phyloP scores from a whole-genome alignment of 1,139 yeast genomes.

The Yamadazyma membranifaciens region DNA sequence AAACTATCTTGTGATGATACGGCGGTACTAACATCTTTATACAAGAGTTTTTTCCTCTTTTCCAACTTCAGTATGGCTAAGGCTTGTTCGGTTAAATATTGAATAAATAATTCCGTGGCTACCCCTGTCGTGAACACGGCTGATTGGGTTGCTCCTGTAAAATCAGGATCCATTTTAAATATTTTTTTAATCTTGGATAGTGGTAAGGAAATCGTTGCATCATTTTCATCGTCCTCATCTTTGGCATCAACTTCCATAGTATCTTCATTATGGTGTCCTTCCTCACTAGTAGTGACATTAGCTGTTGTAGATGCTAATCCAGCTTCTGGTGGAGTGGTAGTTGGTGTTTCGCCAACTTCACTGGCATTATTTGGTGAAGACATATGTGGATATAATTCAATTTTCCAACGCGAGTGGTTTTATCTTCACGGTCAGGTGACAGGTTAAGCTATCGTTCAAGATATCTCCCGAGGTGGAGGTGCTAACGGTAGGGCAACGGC shows the following conservation, averaged over 20 bases:
- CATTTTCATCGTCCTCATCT: conserved; percentile 15
- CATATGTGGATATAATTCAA: conserved; percentile 4
- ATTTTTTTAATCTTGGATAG: conserved; percentile 79
- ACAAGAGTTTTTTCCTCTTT: conserved; percentile 66
- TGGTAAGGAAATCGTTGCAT: conserved; percentile 47
- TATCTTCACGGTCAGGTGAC: no score
- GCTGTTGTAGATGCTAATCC: conserved; percentile 9
- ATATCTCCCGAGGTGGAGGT: neutral
- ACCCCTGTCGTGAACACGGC: conserved; percentile 84
- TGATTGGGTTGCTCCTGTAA: conserved; percentile 68
- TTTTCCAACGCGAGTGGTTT: neutral
- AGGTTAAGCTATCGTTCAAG: neutral
- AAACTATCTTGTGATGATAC: conserved; percentile 67
- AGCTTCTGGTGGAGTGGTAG: conserved; percentile 18
- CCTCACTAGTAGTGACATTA: conserved; percentile 6
- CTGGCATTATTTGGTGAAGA: conserved; percentile 11
- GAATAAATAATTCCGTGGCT: conserved; percentile 84
- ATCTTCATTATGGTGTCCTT: conserved; percentile 7
- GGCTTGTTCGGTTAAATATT: conserved; percentile 79
- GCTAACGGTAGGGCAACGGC: no score
- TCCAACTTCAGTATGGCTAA: conserved; percentile 65
- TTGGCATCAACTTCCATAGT: conserved; percentile 17
- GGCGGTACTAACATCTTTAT: conserved; percentile 74
- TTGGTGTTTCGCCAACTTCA: conserved; percentile 14
- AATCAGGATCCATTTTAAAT: conserved; percentile 84